Conservation (phyloP, 805 yeast genomes). For the Cyberlindnera amylophila region DNA sequence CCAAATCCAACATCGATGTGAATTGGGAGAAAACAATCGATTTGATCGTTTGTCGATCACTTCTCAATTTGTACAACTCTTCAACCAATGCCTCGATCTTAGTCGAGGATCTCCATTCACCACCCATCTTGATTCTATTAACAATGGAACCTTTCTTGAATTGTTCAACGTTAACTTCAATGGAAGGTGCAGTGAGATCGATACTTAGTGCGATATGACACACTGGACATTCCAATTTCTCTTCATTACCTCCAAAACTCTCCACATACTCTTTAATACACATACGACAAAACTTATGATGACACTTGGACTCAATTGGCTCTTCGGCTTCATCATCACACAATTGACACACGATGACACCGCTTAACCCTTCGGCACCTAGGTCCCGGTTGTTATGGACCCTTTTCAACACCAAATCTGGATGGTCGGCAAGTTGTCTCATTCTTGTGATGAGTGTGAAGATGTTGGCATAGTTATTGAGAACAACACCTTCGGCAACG, state of each 20-base stretch:
- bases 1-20: slow-evolving; percentile 92
- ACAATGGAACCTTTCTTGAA: slow-evolving; percentile 70
- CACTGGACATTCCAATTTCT: slow-evolving; percentile 81
- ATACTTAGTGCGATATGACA: slow-evolving; percentile 92
- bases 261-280: slow-evolving; percentile 90
- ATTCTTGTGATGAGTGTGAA: slow-evolving; percentile 93
- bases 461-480: slow-evolving; percentile 95
- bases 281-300: slow-evolving; percentile 88
- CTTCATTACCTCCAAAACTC: slow-evolving; percentile 59
- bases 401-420: slow-evolving; percentile 84
- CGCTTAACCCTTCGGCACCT: slow-evolving; percentile 31
- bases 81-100: slow-evolving; percentile 96
- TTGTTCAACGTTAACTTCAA: slow-evolving; percentile 55
- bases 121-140: slow-evolving; percentile 81
- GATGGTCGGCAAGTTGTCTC: slow-evolving; percentile 98
- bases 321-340: slow-evolving; percentile 99
- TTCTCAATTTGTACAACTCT: slow-evolving; percentile 80
- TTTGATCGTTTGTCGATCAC: slow-evolving; percentile 85
- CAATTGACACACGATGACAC: slow-evolving; percentile 74
- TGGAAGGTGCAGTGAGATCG: slow-evolving; percentile 81
- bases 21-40: slow-evolving; percentile 97
- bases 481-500: slow-evolving; percentile 94
- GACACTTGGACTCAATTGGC: slow-evolving; percentile 91
- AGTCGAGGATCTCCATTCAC: slow-evolving; percentile 91
- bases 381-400: slow-evolving; percentile 39